Conservation (phyloP, 495 filamentous ascomycete genomes). For the Penicillium canariense region DNA sequence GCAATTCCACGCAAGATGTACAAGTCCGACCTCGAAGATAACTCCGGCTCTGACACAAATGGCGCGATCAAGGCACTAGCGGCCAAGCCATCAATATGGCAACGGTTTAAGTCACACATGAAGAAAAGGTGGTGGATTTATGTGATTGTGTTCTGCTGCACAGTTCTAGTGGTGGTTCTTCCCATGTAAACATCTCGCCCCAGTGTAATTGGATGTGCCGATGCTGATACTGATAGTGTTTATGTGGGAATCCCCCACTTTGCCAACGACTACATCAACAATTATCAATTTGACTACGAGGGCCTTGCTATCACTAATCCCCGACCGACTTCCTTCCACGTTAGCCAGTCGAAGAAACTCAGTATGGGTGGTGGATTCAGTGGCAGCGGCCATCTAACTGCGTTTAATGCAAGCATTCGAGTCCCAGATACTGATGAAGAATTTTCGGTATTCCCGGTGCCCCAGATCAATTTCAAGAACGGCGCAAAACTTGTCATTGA, state of each 20-base stretch:
- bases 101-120: conserved; percentile 29
- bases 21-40: conserved; percentile 22
- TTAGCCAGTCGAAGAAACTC: conserved; percentile 21
- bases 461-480: conserved; percentile 19
- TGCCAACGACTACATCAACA: conserved; percentile 30
- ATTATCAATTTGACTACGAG: conserved; percentile 23
- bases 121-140: conserved; percentile 36
- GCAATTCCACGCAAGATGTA: conserved; percentile 16
- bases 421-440: conserved; percentile 11
- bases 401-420: conserved; percentile 28
- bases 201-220: not conserved
- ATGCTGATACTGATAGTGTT: conserved; percentile 11
- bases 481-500: conserved; percentile 22
- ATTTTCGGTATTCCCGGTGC: conserved; percentile 26
- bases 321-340: conserved; percentile 8
- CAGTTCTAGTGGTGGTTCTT: conserved; percentile 24
- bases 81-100: conserved; percentile 24
- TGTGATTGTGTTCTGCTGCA: conserved; percentile 18
- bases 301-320: conserved; percentile 28
- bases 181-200: conserved; percentile 21
- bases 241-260: conserved; percentile 33
- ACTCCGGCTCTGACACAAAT: conserved; percentile 16
- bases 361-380: conserved; percentile 24
- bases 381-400: conserved; percentile 26
- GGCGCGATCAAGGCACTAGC: not conserved